These are phyloP conservation scores for Pythium grandisporangium DNA, from an alignment of 352 stramenopile species.

Conservation along the genomic window DNA sequence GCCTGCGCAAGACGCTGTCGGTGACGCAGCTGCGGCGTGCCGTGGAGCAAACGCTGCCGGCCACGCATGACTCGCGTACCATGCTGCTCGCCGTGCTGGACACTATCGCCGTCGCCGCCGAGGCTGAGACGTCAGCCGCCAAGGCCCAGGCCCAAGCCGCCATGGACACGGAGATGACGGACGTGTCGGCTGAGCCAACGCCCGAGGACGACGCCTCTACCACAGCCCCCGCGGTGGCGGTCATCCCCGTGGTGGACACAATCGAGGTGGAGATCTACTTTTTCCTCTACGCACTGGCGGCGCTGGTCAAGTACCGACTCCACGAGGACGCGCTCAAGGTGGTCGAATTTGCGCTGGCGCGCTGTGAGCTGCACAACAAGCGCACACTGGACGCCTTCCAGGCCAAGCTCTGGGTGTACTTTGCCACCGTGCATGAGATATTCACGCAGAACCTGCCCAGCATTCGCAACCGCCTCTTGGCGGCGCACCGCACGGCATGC, in stretches of 20 bases:
- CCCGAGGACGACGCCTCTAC: conserved; percentile 11
- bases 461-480: conserved; percentile 64
- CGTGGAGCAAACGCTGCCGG: conserved; percentile 47
- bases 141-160: conserved; percentile 19
- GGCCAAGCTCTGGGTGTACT: conserved; percentile 74
- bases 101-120: conserved; percentile 38
- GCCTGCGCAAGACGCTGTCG: conserved; percentile 70
- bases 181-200: conserved; percentile 19
- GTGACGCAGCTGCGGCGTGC: conserved; percentile 46
- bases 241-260: conserved; percentile 50
- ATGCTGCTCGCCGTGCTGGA: conserved; percentile 39
- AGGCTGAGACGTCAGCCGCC: no score
- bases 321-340: conserved; percentile 39
- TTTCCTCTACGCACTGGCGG: conserved; percentile 63
- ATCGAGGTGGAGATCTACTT: conserved; percentile 86
- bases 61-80: conserved; percentile 50
- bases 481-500: conserved; percentile 82
- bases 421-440: conserved; percentile 62
- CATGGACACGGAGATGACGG: conserved; percentile 54
- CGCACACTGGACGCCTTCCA: conserved; percentile 74
- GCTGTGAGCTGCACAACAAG: conserved; percentile 72
- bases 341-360: conserved; percentile 37
- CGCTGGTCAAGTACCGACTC: conserved; percentile 65
- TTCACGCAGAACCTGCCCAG: conserved; percentile 41
- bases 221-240: conserved; percentile 6